Evolutionary conservation across 495 filamentous ascomycete species (phyloP), one percentile per base, ranked within the genome.

Genomic region (Poronia punctata): DNA sequence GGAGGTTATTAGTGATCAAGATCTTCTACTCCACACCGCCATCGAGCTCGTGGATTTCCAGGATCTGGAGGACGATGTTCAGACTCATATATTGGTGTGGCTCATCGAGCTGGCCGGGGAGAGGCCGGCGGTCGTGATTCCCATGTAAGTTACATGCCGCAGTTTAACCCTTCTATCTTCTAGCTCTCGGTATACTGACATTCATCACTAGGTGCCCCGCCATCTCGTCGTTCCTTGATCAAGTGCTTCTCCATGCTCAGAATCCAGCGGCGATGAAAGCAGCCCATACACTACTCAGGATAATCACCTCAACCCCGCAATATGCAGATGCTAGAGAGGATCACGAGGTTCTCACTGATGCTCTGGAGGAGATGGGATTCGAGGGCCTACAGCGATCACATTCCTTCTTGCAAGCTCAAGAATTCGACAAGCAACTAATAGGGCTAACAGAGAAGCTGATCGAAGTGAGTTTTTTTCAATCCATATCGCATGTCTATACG

Each of bases 21-120:
- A 79, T 25, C 56, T 79, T 16, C 52, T 79, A 17, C 62, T 78
- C 8, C 75, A 73, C 48, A 71, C 65, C 9, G 73, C 72, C 15
- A 74, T 77, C 16, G 64, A 68, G 42, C 57, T 79, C 14, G 67
- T 78, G 2, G 74, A 79, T 50, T 78, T 79, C 50, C 70, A 64
- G 37, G 70, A 71, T 22, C 53, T 75, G 5, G 75, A 79, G 22
- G 71, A 76, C 21, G 54, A 64, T 12, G 59, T 73, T 40, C 74
- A 79, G 53, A 65, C 67, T 17, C 61, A 72, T 20, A 71, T 65
- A 4, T 54, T 79, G 26, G 52, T 56, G 37, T 77, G 71, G 71
- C 56, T 79, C 22, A 70, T 66, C 38, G 61, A 62, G 35, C 52
- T 79, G 7, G 68, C 72, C 17, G 16, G 42, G 20, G 61, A 53